Evolutionary conservation across 2,329 filamentous ascomycete species (phyloP).

Genomic region (Colletotrichum tanaceti): DNA sequence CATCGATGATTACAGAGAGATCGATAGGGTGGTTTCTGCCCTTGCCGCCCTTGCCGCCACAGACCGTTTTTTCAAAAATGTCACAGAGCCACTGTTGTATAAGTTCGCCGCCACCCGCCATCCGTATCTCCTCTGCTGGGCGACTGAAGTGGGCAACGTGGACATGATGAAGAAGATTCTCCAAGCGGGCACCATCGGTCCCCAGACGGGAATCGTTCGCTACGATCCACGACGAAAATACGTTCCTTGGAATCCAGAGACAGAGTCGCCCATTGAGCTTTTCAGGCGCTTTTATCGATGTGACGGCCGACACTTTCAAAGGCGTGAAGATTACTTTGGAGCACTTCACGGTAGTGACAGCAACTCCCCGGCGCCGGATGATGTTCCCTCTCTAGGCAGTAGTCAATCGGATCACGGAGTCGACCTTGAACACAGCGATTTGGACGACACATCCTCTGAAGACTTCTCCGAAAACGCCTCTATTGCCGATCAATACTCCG

Average conservation of each 20-base stretch:
- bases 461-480: constrained; percentile 2
- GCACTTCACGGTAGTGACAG: background rate
- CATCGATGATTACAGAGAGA: background rate
- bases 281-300: background rate
- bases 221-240: background rate
- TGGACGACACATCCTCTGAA: background rate
- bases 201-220: background rate
- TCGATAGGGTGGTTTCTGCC: background rate
- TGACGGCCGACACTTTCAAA: background rate
- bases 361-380: background rate
- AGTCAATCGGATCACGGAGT: background rate
- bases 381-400: background rate
- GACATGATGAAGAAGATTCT: constrained; percentile 7
- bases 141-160: constrained; percentile 6
- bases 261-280: background rate
- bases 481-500: background rate
- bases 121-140: constrained; percentile 16
- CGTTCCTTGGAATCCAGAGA: background rate
- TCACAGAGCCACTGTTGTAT: background rate
- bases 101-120: background rate
- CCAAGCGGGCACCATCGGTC: background rate
- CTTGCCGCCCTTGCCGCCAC: constrained; percentile 10
- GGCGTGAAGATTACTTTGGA: background rate
- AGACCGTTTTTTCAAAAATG: background rate
- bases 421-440: background rate